These are phyloP conservation scores for Colletotrichum sp. DNA, from an alignment of 2,329 filamentous ascomycete species.

Conservation along the genomic window DNA sequence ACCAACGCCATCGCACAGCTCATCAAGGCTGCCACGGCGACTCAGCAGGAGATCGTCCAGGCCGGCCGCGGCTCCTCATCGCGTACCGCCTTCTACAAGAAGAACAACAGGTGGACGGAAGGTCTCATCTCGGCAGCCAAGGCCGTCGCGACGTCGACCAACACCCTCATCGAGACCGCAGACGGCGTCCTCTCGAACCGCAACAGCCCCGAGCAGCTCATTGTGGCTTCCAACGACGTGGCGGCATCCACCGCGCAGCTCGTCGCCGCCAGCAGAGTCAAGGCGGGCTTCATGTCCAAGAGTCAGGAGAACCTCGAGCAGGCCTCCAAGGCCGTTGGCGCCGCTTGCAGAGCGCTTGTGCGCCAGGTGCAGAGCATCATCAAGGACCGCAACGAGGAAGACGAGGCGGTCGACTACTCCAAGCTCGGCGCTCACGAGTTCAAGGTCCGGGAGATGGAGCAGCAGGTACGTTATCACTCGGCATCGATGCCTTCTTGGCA, in stretches of 20 bases:
- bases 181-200: slow-evolving; percentile 92
- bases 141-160: slow-evolving; percentile 91
- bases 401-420: slow-evolving; percentile 83
- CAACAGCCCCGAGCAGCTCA: slow-evolving; percentile 95
- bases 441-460: slow-evolving; percentile 99
- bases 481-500: not conserved
- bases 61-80: slow-evolving; percentile 89
- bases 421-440: slow-evolving; percentile 94
- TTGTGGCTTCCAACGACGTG: slow-evolving; percentile 96
- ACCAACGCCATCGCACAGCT: slow-evolving; percentile 92
- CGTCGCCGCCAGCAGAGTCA: slow-evolving; percentile 92
- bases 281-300: slow-evolving; percentile 98
- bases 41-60: slow-evolving; percentile 95
- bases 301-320: slow-evolving; percentile 90
- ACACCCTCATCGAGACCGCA: slow-evolving; percentile 96
- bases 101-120: slow-evolving; percentile 99
- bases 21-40: slow-evolving; percentile 91
- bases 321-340: slow-evolving; percentile 90
- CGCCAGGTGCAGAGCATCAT: slow-evolving; percentile 96
- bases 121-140: slow-evolving; percentile 97
- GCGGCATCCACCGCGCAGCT: slow-evolving; percentile 96
- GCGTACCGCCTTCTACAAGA: slow-evolving; percentile 97
- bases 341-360: slow-evolving; percentile 85
- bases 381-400: slow-evolving; percentile 80
- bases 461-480: slow-evolving; percentile 72